A percentile compares a stretch with the other conserved stretches of the same genome.
phyloP scores from a whole-genome alignment of 116 monocot genomes.

The Thalassia testudinum region DNA sequence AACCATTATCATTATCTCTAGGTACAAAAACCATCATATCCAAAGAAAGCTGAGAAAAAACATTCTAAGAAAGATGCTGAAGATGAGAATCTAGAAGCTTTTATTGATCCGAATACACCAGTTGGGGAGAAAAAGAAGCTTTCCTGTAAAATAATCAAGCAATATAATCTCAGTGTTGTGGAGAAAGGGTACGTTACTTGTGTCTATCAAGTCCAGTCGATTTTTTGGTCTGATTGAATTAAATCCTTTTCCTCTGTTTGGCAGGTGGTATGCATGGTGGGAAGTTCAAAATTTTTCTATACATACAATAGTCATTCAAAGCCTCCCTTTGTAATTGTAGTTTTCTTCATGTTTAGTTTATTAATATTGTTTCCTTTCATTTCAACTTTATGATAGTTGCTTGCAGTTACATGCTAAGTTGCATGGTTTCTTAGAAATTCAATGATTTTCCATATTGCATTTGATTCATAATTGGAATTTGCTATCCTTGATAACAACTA shows the following conservation, averaged over 20 bases:
- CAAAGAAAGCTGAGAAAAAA: constrained; percentile 58
- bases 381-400: too few species aligned
- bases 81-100: constrained; percentile 64
- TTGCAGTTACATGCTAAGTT: too few species aligned
- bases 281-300: constrained; percentile 41
- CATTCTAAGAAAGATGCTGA: constrained; percentile 26
- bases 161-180: constrained; percentile 64
- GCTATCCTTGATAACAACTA: too few species aligned
- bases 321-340: constrained; percentile 71
- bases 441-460: too few species aligned
- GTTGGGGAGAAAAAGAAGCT: constrained; percentile 64
- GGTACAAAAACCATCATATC: constrained; percentile 34
- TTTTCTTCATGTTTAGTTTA: constrained; percentile 5
- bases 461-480: too few species aligned
- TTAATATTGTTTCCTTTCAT: not conserved
- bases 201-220: not conserved
- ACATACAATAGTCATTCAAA: constrained; percentile 62
- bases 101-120: constrained; percentile 49
- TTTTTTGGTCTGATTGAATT: not conserved
- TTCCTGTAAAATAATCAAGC: constrained; percentile 59
- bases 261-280: constrained; percentile 88
- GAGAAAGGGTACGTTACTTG: constrained; percentile 57
- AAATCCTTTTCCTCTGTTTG: constrained; percentile 4
- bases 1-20: constrained; percentile 3
- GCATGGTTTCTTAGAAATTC: too few species aligned